Base-by-base conservation (phyloP, 441 rosid species). In the Raphanus hybrid region DNA sequence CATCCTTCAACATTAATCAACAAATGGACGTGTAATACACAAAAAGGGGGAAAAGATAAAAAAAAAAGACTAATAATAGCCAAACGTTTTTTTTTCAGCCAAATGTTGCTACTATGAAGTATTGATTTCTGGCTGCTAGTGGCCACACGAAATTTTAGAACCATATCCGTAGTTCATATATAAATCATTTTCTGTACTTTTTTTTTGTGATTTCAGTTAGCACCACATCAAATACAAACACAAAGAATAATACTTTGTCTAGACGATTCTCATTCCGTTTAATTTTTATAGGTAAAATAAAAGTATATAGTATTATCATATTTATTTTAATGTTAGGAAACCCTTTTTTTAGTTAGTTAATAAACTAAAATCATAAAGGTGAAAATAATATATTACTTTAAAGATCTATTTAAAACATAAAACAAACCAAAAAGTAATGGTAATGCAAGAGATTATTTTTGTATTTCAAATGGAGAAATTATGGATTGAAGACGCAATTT, bases 1-100 rank as follows among this genome's bases (percentile, higher is more conserved):
- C 82, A 43, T 64, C 59, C 71, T 66, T 74, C 82, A 43, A 58
- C 62, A 64, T 20, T 26, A 67, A 71, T 76, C 75, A 79, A 78
- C 70, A 65, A n/a, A 63, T 73, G 62, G 55, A 61, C 64, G 32
- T 26, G 65, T 37, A 12, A 52, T 32, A 67, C 45, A 3, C 9
- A 11, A 10, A 74, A 16, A 3, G 11, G 14, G 6, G 16, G 4
- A 45, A 67, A 8, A 18, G 8, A 27, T 45, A 45, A 34, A 58
- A 3, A 45, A 34, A 58, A 3, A 41, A 2, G 37, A 67, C 23
- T 43, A 58, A 43, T 45, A 26, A 41, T 67, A 57, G 41, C 16
- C 12, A 34, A 59, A 37, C 18, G 16, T 16, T 29, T 23, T 23
- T 23, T 23, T 23, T 23, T 23, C 26, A 29, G 1, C 39, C 7